Evolutionary conservation across 108 stramenopile species (phyloP), one percentile per base, ranked within the genome.

Genomic region (Aurantiochytrium sp.): DNA sequence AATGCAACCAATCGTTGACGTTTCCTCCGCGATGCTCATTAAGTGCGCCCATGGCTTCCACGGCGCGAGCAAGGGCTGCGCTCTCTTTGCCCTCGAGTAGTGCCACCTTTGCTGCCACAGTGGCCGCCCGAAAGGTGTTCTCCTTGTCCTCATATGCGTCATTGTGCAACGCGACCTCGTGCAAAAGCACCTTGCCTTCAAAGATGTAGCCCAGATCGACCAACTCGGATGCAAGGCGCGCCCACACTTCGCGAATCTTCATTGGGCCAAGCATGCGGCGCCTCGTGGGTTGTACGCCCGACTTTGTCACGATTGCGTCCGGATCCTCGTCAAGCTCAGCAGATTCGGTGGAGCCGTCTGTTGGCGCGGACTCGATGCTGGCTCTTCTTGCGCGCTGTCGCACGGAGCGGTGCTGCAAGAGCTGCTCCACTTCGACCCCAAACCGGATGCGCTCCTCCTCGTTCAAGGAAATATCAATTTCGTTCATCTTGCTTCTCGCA

Each of bases 241-340:
- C 76, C 76, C 76, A 83, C 6, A 53, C 51, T 35, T 83, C 76
- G 25, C 76, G 76, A 53, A 83, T 83, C 28, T 83, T 83, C 45
- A 83, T 47, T 12, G 76, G 51, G 14, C 51, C 76, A 12, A 83
- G 51, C 28, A 53, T 28, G 45, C 51, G 45, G 18, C 76, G 76
- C 51, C 28, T 10, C 28, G 76, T 83, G 12, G 76, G 76, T 12
- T 83, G 76, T 0, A 53, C 51, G 49, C 76, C 76, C 8, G 76
- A 53, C 49, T 53, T 53, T 12, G 45, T 53, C 19, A 53, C 28
- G 8, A 53, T 23, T 6, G 45, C 45, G 51, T 47, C 51, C 28
- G 76, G 49, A 3, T 28, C 64, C 12, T 69, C 64, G 21, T 59
- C n/a, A n/a, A n/a, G 21, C 59, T n/a, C 59, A 35, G 35, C 35